Evolutionary conservation across 2,329 filamentous ascomycete species (phyloP), one percentile per base, ranked within the genome.

Genomic region (Niveomyces coronatus): DNA sequence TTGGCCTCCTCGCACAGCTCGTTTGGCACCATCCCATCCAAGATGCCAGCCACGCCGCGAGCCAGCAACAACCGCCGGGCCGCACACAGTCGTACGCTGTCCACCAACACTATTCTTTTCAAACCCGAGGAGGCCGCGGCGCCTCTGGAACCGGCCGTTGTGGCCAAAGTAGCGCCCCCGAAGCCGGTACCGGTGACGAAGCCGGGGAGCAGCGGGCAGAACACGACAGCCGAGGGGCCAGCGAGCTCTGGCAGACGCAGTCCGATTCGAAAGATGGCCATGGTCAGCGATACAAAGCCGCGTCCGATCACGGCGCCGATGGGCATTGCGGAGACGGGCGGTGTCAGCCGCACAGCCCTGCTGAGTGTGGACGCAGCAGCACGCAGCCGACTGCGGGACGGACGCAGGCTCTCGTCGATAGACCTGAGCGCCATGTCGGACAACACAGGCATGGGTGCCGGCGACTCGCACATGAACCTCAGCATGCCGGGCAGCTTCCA

Each of bases 41-140:
- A 44, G 9, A 44, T 48, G n/a, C 49, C 53, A 9, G 49, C 55
- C 2, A 57, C 60, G 39, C 46, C 61, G 13, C 58, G 55, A 27
- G 44, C 53, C 17, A 37, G 35, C 52, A 49, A 52, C 52, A 45
- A 56, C 28, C 59, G 62, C 36, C 56, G 63, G 31, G 62, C 58
- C 1, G 51, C 66, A 4, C 87, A 94, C 50, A 71, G 63, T 39
- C 80, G 87, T 26, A 87, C 85, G 10, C 57, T 82, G 4, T 94
- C 88, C 0, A 82, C 78, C 15, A 85, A 80, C 48, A 94, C 88
- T 0, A 87, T 93, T 38, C 65, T 94, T 1, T 94, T 83, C 60
- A 87, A 84, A 23, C 87, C 87, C 0, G 64, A 76, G 22, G 63
- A 68, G 20, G 40, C n/a, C n/a, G n/a, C 39, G 32, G 18, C 32